Base-by-base conservation (phyloP, 1,284 basidiomycete genomes). In the Cerrena zonata region DNA sequence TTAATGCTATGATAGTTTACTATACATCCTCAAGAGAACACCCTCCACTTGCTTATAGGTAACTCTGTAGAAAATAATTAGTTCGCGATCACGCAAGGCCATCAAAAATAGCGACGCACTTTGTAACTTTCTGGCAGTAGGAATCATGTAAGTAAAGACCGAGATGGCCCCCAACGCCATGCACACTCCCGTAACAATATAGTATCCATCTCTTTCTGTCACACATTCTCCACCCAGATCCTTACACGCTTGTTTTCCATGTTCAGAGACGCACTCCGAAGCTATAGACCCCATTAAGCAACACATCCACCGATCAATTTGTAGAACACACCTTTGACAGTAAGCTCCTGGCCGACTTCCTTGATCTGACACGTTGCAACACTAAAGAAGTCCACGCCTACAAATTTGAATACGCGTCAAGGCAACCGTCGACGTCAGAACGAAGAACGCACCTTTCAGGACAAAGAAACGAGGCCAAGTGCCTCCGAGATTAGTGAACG, bases 381-480 rank as follows among this genome's bases (percentile, higher is more conserved):
- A 48, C 82, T 92, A 62, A 97, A 89, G 43, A 81, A 67, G 68
- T 97, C 94, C 53, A 97, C 91, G 5, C 89, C 88, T 82, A 53
- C 12, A 15, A 39, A 1, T 15, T 39, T 4, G n/a, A 47, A 18
- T 30, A 19, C n/a, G 39, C 37, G 23, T 22, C 50, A 26, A 38
- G 7, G 19, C 22, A 47, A 38, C 4, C 25, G 10, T 19, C 24
- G 36, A 19, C 22, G 38, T 59, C 13, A 24, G 24, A 53, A 55
- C 55, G 36, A 45, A 15, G 30, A 23, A 49, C 56, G 19, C 56
- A 81, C 87, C 89, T 76, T 95, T 92, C 34, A 96, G 73, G 18
- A 96, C 85, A 66, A 95, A 94, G 72, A 81, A 94, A 56, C 89
- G 86, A 2, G 96, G 96, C 94, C 94, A 98, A 1, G 96, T 99